These are phyloP conservation scores for Tricholoma furcatifolium DNA, from an alignment of 768 basidiomycete species.

Conservation along the genomic window DNA sequence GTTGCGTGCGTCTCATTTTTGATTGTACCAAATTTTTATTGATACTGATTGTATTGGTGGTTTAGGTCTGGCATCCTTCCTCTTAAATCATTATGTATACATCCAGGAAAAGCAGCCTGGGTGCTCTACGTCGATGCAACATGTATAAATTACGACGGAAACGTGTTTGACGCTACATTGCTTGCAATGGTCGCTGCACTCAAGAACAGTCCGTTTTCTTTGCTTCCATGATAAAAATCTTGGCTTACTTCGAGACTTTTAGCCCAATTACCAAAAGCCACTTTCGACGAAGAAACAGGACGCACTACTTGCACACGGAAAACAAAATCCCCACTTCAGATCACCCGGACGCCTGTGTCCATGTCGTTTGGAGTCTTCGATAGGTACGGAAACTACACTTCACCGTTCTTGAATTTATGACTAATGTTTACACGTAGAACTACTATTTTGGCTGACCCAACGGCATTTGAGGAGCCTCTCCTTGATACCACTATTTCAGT, in stretches of 20 bases:
- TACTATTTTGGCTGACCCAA: conserved; percentile 73
- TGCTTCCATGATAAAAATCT: neutral
- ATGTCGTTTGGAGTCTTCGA: conserved; percentile 83
- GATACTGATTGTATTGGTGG: neutral
- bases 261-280: conserved; percentile 75
- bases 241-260: neutral
- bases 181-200: conserved; percentile 87
- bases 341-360: conserved; percentile 45
- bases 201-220: conserved; percentile 64
- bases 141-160: conserved; percentile 98
- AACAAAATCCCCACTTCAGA: conserved; percentile 41
- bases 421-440: neutral
- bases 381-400: conserved; percentile 46
- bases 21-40: neutral
- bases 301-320: conserved; percentile 62
- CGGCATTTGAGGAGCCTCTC: conserved; percentile 87
- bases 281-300: conserved; percentile 64
- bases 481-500: conserved; percentile 71
- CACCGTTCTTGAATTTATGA: neutral
- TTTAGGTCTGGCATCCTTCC: conserved; percentile 68
- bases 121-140: conserved; percentile 93
- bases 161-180: conserved; percentile 87
- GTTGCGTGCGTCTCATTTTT: conserved; percentile 49
- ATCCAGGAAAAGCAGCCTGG: conserved; percentile 82
- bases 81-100: conserved; percentile 72